Conservation (phyloP, 495 filamentous ascomycete species). For the Aspergillus taichungensis region DNA sequence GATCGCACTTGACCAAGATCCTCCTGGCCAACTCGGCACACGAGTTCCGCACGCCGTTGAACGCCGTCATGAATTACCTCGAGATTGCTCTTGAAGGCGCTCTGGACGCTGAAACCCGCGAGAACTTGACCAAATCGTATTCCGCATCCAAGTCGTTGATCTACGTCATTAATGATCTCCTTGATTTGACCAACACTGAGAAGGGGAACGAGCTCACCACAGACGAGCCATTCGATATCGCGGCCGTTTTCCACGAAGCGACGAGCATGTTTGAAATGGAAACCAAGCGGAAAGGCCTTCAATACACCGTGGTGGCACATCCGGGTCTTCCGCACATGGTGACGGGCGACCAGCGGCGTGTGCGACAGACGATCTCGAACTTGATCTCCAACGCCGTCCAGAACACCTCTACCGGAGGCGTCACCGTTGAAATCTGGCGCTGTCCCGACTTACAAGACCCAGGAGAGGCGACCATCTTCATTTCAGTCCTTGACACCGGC, state of each 20-base stretch:
- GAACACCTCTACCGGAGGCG: constrained; percentile 59
- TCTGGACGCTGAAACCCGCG: constrained; percentile 74
- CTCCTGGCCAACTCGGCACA: constrained; percentile 89
- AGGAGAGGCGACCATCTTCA: constrained; percentile 52
- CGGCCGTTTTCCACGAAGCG: constrained; percentile 64
- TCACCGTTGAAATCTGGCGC: constrained; percentile 62
- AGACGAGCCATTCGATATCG: constrained; percentile 72
- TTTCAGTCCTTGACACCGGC: constrained; percentile 73
- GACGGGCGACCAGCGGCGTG: constrained; percentile 67
- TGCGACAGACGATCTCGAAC: constrained; percentile 76
- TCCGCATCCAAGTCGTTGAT: constrained; percentile 95
- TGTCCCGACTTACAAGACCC: constrained; percentile 24
- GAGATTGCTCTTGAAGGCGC: constrained; percentile 86
- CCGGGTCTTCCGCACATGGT: constrained; percentile 62
- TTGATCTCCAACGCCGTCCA: constrained; percentile 81
- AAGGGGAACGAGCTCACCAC: constrained; percentile 73
- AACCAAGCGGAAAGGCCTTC: constrained; percentile 64
- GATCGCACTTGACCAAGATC: constrained; percentile 68
- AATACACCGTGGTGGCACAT: constrained; percentile 57
- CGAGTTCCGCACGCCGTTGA: constrained; percentile 87
- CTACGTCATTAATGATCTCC: constrained; percentile 90
- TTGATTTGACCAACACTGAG: constrained; percentile 87
- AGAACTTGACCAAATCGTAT: constrained; percentile 67
- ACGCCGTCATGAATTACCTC: constrained; percentile 93
- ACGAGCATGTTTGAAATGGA: constrained; percentile 65